Conservation (phyloP, 805 yeast species). For the Kurtzmaniella cleridarum region DNA sequence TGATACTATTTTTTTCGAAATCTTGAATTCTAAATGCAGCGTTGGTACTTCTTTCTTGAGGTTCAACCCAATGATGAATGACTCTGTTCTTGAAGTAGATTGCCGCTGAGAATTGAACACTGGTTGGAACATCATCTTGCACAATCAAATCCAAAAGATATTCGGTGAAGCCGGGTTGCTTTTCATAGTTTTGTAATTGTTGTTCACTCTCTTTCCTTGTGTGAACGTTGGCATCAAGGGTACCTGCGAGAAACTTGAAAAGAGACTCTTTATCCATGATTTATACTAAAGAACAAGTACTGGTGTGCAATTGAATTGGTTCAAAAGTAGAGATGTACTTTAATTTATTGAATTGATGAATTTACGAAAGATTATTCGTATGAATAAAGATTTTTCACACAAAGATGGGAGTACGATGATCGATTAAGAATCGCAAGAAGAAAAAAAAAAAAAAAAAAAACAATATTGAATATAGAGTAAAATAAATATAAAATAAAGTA, state of each 20-base stretch:
- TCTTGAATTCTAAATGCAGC: slow-evolving; percentile 19
- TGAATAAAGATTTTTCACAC: slow-evolving; percentile 2
- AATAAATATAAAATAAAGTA: too few relatives aligned
- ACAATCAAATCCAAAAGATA: slow-evolving; percentile 46
- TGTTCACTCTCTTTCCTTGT: slow-evolving; percentile 50
- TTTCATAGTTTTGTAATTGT: slow-evolving; percentile 46
- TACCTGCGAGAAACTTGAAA: slow-evolving; percentile 46
- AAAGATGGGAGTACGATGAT: too few relatives aligned
- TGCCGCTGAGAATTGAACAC: slow-evolving; percentile 39
- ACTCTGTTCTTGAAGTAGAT: slow-evolving; percentile 41
- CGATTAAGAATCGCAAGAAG: neutral
- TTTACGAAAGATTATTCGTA: neutral
- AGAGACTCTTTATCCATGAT: slow-evolving; percentile 47
- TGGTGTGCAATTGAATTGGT: too few relatives aligned
- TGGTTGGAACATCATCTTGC: slow-evolving; percentile 34
- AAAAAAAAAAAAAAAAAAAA: neutral
- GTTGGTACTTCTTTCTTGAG: slow-evolving; percentile 21
- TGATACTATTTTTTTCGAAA: slow-evolving; percentile 38
- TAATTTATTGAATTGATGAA: neutral
- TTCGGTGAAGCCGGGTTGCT: slow-evolving; percentile 53
- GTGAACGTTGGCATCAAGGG: slow-evolving; percentile 47
- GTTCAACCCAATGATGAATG: slow-evolving; percentile 31
- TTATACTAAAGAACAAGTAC: neutral
- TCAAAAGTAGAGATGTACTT: neutral
- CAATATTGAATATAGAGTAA: too few relatives aligned